Evolutionary conservation across 805 yeast species (phyloP).

Genomic region (Nakazawaea wyomingensis): DNA sequence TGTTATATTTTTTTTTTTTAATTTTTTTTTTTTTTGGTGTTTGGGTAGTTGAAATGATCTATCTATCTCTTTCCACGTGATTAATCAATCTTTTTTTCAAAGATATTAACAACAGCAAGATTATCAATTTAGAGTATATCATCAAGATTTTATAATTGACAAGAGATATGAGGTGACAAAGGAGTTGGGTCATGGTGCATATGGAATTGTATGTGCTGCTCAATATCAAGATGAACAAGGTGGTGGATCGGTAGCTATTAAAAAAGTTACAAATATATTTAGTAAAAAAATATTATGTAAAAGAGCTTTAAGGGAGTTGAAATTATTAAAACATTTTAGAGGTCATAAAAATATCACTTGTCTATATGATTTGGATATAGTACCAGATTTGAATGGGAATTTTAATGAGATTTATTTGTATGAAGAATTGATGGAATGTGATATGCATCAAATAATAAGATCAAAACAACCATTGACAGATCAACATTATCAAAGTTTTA

Average conservation of each 20-base stretch:
- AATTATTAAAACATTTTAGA: conserved; percentile 84
- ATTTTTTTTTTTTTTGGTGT: too few species aligned
- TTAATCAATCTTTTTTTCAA: background rate
- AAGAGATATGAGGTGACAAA: conserved; percentile 81
- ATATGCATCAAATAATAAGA: conserved; percentile 94
- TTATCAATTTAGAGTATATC: conserved; percentile 49
- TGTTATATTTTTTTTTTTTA: background rate
- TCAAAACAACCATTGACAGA: conserved; percentile 92
- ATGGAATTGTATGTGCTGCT: conserved; percentile 95
- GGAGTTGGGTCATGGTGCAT: conserved; percentile 97
- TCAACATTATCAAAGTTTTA: conserved; percentile 89
- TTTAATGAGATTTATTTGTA: conserved; percentile 91
- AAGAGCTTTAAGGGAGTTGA: conserved; percentile 86
- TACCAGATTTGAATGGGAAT: conserved; percentile 59
- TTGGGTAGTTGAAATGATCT: too few species aligned
- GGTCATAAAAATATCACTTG: conserved; percentile 97
- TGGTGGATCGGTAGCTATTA: conserved; percentile 87
- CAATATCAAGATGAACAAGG: conserved; percentile 66
- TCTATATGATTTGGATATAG: conserved; percentile 88
- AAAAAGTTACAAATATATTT: conserved; percentile 92
- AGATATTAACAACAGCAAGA: background rate
- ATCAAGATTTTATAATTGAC: conserved; percentile 92
- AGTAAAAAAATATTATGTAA: conserved; percentile 87
- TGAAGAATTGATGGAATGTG: conserved; percentile 98
- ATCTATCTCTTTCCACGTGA: too few species aligned